Evolutionary conservation across 2,329 filamentous ascomycete genomes (phyloP), one percentile per base, ranked within the genome.

Genomic region (Metarhizium anisopliae): DNA sequence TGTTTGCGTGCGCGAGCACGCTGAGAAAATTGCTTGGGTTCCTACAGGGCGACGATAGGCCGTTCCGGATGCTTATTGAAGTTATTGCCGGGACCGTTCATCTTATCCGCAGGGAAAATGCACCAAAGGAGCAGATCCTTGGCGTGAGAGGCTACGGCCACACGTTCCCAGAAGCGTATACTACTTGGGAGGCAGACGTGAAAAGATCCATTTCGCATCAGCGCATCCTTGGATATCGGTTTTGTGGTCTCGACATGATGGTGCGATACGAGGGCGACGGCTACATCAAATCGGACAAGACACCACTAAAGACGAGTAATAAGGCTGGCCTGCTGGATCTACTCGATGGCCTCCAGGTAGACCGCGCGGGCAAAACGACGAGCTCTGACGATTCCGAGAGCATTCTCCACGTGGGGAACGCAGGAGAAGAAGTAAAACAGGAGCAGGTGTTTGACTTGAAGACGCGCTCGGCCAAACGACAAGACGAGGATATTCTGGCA

Each of bases 151-250:
- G 86, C 0, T 87, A 76, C 60, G 85, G 85, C 0, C 84, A 89
- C 60, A 77, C 81, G 0, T 89, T 90, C 59, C 83, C 82, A 0
- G 82, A 87, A 51, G 74, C 74, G 1, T 84, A 87, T 62, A 89
- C 86, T 0, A 81, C 74, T 0, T 89, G 85, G 84, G 77, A 80
- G 10, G 11, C 61, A 0, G 74, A 74, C 1, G 77, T 83, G 0
- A 74, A 72, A 50, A 72, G 74, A 0, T 88, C 84, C 0, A 69
- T 68, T 1, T 82, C 81, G 0, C 83, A 89, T 58, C 84, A 89
- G 62, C 74, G 85, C 2, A 45, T 59, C 6, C 2, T 59, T 6
- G 40, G 29, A 4, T 56, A 56, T 43, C 7, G 4, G 16, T 38
- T 56, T 16, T 51, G 55, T 4, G 62, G 57, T 7, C 59, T 69